Percentiles rank a stretch among this genome's conserved stretches.
These are phyloP conservation scores for Helenozyma baotianmanensis DNA, from an alignment of 805 yeast genomes.

Conservation along the genomic window DNA sequence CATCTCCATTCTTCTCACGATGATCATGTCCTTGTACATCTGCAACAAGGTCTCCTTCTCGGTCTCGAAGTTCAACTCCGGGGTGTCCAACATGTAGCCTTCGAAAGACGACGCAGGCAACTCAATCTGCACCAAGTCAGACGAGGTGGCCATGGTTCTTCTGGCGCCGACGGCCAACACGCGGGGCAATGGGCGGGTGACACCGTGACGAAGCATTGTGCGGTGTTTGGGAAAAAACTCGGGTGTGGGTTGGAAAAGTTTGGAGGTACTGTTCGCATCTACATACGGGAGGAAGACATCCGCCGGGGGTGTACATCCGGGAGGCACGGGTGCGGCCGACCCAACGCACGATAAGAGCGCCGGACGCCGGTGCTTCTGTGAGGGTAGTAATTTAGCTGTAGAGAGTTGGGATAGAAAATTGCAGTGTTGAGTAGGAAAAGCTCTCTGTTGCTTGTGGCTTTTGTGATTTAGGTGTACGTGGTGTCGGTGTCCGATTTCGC, in stretches of 20 bases:
- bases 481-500: too few relatives aligned
- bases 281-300: constrained; percentile 20
- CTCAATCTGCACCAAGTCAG: constrained; percentile 45
- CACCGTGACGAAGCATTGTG: constrained; percentile 16
- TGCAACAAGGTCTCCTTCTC: constrained; percentile 75
- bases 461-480: too few relatives aligned
- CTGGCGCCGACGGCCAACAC: constrained; percentile 18
- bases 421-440: too few relatives aligned
- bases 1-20: constrained; percentile 97
- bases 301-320: constrained; percentile 21
- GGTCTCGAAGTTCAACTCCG: constrained; percentile 69
- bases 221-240: constrained; percentile 6
- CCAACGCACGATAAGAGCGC: too few relatives aligned
- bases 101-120: constrained; percentile 82
- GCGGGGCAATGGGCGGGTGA: constrained; percentile 14
- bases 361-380: too few relatives aligned
- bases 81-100: constrained; percentile 71
- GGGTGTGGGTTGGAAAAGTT: background rate
- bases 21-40: constrained; percentile 95
- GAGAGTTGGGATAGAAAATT: too few relatives aligned
- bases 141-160: constrained; percentile 33
- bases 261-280: constrained; percentile 5
- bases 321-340: constrained; percentile 3
- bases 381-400: too few relatives aligned
- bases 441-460: too few relatives aligned